Evolutionary conservation across 2,329 filamentous ascomycete genomes (phyloP).

Genomic region (Tolypocladium nubicola): DNA sequence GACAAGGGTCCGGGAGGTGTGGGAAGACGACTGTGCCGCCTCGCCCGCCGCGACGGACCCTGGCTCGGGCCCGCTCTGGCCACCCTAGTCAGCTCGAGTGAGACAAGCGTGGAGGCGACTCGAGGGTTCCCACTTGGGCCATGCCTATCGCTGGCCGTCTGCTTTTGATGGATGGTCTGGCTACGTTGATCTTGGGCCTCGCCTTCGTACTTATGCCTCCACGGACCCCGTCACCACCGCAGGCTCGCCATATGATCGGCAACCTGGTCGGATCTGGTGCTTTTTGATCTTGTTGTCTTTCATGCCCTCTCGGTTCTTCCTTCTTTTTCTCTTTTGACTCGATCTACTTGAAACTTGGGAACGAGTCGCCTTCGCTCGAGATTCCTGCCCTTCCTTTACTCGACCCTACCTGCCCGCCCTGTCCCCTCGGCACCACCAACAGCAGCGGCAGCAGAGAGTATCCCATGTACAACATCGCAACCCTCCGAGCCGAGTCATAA

Average conservation of each 20-base stretch:
- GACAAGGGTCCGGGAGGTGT: conserved; percentile 2
- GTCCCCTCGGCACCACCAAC: conserved; percentile 10
- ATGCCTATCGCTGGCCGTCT: conserved; percentile 7
- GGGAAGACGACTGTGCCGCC: conserved; percentile 4
- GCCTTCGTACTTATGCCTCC: conserved; percentile 35
- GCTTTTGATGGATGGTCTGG: conserved; percentile 9
- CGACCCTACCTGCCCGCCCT: conserved; percentile 6
- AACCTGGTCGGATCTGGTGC: conserved; percentile 32
- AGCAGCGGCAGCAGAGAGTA: conserved; percentile 5
- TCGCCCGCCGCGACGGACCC: conserved; percentile 7
- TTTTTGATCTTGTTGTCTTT: conserved; percentile 29
- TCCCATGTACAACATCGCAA: conserved; percentile 18
- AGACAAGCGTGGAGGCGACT: conserved; percentile 33
- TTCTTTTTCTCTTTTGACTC: conserved; percentile 32
- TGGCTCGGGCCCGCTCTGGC: conserved; percentile 9
- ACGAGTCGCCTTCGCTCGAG: conserved; percentile 20
- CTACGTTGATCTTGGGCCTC: conserved; percentile 28
- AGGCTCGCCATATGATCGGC: conserved; percentile 36
- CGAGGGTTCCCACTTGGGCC: conserved; percentile 9
- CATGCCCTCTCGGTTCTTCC: conserved; percentile 39
- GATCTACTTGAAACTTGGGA: conserved; percentile 28
- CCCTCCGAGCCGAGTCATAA: conserved; percentile 17
- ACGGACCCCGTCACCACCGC: conserved; percentile 31
- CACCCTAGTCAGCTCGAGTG: conserved; percentile 34
- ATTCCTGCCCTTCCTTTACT: conserved; percentile 33